These are phyloP conservation scores for Kluyveromyces wickerhamii DNA, from an alignment of 805 yeast species.

Conservation along the genomic window DNA sequence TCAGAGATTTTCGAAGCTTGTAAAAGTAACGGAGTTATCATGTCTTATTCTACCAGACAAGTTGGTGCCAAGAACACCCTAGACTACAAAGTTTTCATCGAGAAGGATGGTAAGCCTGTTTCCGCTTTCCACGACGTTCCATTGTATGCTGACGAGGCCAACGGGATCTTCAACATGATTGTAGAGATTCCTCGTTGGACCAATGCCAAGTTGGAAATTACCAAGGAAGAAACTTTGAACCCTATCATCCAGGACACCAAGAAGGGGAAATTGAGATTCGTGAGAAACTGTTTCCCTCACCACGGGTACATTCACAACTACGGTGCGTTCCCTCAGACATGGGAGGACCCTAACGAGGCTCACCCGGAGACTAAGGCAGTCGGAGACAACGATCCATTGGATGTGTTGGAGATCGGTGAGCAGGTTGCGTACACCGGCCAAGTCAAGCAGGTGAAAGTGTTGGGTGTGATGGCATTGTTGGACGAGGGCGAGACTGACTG, in stretches of 20 bases:
- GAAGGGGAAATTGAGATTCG: slow-evolving; percentile 93
- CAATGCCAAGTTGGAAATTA: slow-evolving; percentile 93
- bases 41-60: slow-evolving; percentile 84
- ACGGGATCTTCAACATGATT: slow-evolving; percentile 79
- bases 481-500: slow-evolving; percentile 90
- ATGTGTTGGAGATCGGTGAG: slow-evolving; percentile 77
- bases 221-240: slow-evolving; percentile 74
- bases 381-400: slow-evolving; percentile 84
- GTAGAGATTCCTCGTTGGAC: slow-evolving; percentile 99
- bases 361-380: slow-evolving; percentile 60
- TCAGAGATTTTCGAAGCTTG: no score
- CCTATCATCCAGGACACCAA: slow-evolving; percentile 97
- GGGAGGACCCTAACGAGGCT: slow-evolving; percentile 65
- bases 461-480: slow-evolving; percentile 90
- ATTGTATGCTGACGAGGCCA: slow-evolving; percentile 87
- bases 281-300: slow-evolving; percentile 96
- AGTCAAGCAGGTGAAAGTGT: slow-evolving; percentile 80
- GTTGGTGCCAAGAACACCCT: slow-evolving; percentile 93
- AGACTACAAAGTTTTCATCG: slow-evolving; percentile 86
- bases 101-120: slow-evolving; percentile 87
- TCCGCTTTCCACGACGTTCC: slow-evolving; percentile 95
- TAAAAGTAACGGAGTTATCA: no score
- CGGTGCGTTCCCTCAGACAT: slow-evolving; percentile 96
- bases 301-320: slow-evolving; percentile 98
- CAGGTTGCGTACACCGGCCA: slow-evolving; percentile 58